phyloP scores from a whole-genome alignment of 2,329 filamentous ascomycete genomes.

The Claviceps purpurea region DNA sequence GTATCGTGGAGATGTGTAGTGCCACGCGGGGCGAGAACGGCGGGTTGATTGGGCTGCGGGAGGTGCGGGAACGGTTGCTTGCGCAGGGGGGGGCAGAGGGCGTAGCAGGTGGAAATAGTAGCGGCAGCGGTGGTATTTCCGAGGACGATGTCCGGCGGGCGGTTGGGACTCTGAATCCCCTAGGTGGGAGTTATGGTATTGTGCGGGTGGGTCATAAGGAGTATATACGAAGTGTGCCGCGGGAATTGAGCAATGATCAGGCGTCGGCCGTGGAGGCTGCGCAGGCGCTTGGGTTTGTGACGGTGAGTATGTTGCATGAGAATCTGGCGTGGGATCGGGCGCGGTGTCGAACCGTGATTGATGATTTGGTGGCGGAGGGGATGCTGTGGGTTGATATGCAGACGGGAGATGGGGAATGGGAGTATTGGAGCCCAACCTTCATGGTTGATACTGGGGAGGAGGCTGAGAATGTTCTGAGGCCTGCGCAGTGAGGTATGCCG shows the following conservation, averaged over 20 bases:
- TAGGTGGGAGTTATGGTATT: conserved; percentile 79
- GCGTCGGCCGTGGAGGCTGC: conserved; percentile 83
- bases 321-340: conserved; percentile 80
- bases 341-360: conserved; percentile 75
- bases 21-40: conserved; percentile 83
- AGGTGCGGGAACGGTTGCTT: conserved; percentile 64
- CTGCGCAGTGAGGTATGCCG: neutral
- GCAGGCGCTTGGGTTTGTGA: conserved; percentile 81
- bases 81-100: conserved; percentile 48
- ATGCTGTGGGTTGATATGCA: conserved; percentile 92
- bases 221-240: conserved; percentile 85
- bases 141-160: conserved; percentile 90
- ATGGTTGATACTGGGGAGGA: conserved; percentile 35
- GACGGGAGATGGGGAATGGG: conserved; percentile 53
- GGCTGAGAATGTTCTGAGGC: neutral
- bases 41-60: conserved; percentile 71
- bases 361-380: conserved; percentile 77
- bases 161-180: conserved; percentile 71
- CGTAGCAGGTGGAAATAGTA: too few species aligned
- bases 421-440: conserved; percentile 84
- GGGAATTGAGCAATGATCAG: conserved; percentile 91
- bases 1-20: conserved; percentile 84
- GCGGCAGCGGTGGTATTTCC: conserved; percentile 59
- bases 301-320: conserved; percentile 71
- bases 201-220: conserved; percentile 70